phyloP scores from a whole-genome alignment of 192 early-diverging fungal genomes.

The Coemansia sp. region DNA sequence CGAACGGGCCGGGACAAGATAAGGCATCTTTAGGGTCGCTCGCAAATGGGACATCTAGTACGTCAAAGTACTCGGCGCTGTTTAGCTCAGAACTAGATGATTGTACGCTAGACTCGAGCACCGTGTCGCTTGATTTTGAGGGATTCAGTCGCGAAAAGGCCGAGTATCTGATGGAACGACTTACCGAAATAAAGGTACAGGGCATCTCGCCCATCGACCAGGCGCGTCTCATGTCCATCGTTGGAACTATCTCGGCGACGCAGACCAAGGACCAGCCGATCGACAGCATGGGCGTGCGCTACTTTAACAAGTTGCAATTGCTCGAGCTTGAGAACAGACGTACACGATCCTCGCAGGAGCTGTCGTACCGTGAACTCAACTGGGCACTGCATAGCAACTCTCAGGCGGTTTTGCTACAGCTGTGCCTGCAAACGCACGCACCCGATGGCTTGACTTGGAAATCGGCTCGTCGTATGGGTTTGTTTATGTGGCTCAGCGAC shows the following conservation, averaged over 20 bases:
- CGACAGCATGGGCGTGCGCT: slow-evolving; percentile 86
- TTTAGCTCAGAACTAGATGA: slow-evolving; percentile 11
- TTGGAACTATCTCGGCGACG: slow-evolving; percentile 60
- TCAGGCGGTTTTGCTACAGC: slow-evolving; percentile 59
- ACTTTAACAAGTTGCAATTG: slow-evolving; percentile 77
- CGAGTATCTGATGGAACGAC: slow-evolving; percentile 37
- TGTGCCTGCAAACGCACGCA: slow-evolving; percentile 39
- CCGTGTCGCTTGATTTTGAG: slow-evolving; percentile 29
- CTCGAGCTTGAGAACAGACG: slow-evolving; percentile 56
- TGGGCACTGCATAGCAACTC: slow-evolving; percentile 93
- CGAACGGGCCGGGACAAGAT: background rate
- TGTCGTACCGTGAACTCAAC: slow-evolving; percentile 65
- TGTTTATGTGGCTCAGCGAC: slow-evolving; percentile 85
- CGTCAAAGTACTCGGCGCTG: slow-evolving; percentile 30
- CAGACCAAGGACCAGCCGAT: slow-evolving; percentile 71
- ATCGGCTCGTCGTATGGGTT: slow-evolving; percentile 77
- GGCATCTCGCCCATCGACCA: slow-evolving; percentile 70
- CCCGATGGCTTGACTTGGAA: slow-evolving; percentile 74
- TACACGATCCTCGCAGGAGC: slow-evolving; percentile 42
- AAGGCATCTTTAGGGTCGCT: background rate
- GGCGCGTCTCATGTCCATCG: slow-evolving; percentile 70
- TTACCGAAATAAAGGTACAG: slow-evolving; percentile 43
- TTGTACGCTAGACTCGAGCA: slow-evolving; percentile 2
- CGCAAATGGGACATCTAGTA: background rate
- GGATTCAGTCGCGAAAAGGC: slow-evolving; percentile 46